Percentiles rank a stretch among this genome's conserved stretches.
Conservation (phyloP, 2,329 filamentous ascomycete genomes). For the Fusarium vanettenii region DNA sequence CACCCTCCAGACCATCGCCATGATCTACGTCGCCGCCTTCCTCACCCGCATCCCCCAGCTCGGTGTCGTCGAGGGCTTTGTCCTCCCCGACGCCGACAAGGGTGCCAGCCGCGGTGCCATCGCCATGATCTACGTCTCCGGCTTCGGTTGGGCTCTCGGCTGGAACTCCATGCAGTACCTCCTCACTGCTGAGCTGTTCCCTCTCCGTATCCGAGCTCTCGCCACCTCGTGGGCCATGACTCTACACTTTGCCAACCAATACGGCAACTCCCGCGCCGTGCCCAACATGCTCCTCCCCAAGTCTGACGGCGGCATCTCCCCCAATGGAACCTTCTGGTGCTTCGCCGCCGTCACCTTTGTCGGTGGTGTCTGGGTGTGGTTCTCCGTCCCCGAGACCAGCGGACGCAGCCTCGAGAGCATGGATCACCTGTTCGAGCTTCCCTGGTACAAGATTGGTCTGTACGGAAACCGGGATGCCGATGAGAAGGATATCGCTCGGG, state of each 20-base stretch:
- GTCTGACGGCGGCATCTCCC: constrained; percentile 60
- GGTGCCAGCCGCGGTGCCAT: constrained; percentile 74
- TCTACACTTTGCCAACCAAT: constrained; percentile 83
- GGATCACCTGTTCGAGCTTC: constrained; percentile 77
- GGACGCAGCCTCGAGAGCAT: constrained; percentile 76
- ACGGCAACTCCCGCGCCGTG: constrained; percentile 80
- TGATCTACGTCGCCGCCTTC: constrained; percentile 72
- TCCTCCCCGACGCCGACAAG: constrained; percentile 60
- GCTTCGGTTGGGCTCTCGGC: constrained; percentile 75
- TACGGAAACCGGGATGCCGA: constrained; percentile 65
- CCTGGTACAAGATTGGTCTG: constrained; percentile 79
- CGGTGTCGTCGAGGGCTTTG: constrained; percentile 60
- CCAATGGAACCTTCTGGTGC: constrained; percentile 81
- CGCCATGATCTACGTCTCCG: constrained; percentile 78
- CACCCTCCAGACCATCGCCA: constrained; percentile 67
- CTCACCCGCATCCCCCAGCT: constrained; percentile 71
- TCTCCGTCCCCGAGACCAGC: constrained; percentile 78
- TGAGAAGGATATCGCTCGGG: constrained; percentile 53
- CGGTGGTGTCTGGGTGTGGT: constrained; percentile 77
- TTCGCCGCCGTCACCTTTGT: constrained; percentile 76
- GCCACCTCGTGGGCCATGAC: constrained; percentile 80
- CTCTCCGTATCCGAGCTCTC: constrained; percentile 77
- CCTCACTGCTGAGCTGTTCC: constrained; percentile 82
- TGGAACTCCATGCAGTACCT: constrained; percentile 86
- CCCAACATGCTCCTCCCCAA: constrained; percentile 76